A percentile compares a stretch with the other conserved stretches of the same genome.
Conservation (phyloP, 2,329 filamentous ascomycete species). For the Septoria linicola region DNA sequence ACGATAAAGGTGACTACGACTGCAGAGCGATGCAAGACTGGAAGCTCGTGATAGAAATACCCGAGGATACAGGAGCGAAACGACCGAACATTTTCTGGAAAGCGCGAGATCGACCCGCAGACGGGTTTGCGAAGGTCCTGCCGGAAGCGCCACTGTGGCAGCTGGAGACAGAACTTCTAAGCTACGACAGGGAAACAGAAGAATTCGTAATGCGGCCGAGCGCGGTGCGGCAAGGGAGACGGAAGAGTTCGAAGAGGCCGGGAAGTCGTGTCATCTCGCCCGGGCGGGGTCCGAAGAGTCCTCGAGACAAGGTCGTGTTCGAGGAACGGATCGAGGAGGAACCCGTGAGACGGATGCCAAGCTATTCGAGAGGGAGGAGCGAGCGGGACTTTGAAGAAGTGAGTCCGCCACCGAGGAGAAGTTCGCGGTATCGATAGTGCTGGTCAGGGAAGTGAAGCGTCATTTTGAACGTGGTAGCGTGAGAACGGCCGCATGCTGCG, state of each 20-base stretch:
- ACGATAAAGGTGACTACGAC: conserved; percentile 49
- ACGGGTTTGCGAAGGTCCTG: conserved; percentile 41
- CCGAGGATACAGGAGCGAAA: conserved; percentile 33
- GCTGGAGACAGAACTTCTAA: conserved; percentile 45
- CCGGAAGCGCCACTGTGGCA: conserved; percentile 49
- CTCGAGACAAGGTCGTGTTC: background rate
- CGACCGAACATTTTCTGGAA: conserved; percentile 47
- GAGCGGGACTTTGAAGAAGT: conserved; percentile 1
- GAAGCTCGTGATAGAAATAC: conserved; percentile 48
- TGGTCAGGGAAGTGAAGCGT: too few relatives aligned
- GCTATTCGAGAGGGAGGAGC: background rate
- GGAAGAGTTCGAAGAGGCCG: conserved; percentile 20
- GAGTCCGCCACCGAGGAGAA: background rate
- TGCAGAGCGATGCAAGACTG: conserved; percentile 47
- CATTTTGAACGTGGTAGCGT: too few relatives aligned
- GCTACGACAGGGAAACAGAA: conserved; percentile 45
- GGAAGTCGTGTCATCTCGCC: conserved; percentile 10
- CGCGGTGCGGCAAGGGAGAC: conserved; percentile 19
- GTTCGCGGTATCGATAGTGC: conserved; percentile 2
- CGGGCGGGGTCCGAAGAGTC: conserved; percentile 2
- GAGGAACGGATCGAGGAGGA: conserved; percentile 3
- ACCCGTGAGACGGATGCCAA: background rate
- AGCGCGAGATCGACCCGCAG: conserved; percentile 37
- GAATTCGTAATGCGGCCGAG: conserved; percentile 39
- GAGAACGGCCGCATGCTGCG: too few relatives aligned